Conservation (phyloP, 768 basidiomycete genomes). For the Favolaschia claudopus region DNA sequence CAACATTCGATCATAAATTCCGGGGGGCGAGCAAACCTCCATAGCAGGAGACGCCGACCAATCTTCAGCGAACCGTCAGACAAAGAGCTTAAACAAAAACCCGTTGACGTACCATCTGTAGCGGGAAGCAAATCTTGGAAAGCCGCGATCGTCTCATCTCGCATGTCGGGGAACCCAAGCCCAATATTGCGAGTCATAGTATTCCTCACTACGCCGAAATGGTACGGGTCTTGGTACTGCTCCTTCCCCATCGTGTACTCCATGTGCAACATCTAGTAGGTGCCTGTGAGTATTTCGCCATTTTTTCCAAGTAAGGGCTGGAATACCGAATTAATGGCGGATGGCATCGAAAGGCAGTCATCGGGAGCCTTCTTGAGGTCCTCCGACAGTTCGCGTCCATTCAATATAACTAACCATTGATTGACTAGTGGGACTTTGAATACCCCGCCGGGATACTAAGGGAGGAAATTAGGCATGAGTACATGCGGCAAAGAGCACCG, state of each 20-base stretch:
- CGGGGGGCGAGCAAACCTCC: neutral
- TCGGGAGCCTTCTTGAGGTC: slow-evolving; percentile 51
- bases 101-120: slow-evolving; percentile 39
- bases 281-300: too few relatives aligned
- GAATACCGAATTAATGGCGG: slow-evolving; percentile 42
- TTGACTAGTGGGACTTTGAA: slow-evolving; percentile 19
- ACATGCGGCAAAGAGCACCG: too few relatives aligned
- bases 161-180: slow-evolving; percentile 46
- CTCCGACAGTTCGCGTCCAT: slow-evolving; percentile 38
- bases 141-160: slow-evolving; percentile 51
- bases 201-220: slow-evolving; percentile 39
- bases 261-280: slow-evolving; percentile 45
- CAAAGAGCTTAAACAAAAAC: too few relatives aligned
- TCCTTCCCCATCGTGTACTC: slow-evolving; percentile 47
- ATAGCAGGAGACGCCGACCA: slow-evolving; percentile 18
- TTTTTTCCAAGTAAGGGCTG: neutral
- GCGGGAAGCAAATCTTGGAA: slow-evolving; percentile 48
- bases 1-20: too few relatives aligned
- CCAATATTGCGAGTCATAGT: slow-evolving; percentile 48
- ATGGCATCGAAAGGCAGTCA: slow-evolving; percentile 42
- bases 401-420: slow-evolving; percentile 51
- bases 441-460: slow-evolving; percentile 15
- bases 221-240: slow-evolving; percentile 38
- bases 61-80: neutral
- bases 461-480: neutral